Percentiles rank a stretch among this genome's conserved stretches.
phyloP scores from a whole-genome alignment of 176 grass and related monocot species.

The Triticum monococcum region DNA sequence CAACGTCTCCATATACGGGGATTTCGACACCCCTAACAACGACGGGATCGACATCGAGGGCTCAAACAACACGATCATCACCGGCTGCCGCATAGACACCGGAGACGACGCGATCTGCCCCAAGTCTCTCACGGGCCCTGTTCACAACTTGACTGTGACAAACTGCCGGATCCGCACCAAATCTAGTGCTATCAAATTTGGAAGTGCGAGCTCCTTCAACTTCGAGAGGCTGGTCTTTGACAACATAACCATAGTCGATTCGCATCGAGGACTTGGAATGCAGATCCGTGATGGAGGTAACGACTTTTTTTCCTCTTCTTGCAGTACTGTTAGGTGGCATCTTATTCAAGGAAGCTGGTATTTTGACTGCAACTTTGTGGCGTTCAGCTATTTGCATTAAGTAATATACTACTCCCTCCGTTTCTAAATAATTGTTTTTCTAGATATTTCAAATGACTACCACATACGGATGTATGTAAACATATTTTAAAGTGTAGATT shows the following conservation, averaged over 20 bases:
- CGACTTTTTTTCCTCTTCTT: neutral
- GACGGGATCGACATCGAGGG: conserved; percentile 85
- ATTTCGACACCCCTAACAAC: conserved; percentile 79
- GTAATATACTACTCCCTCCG: too few relatives aligned
- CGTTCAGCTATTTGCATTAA: neutral
- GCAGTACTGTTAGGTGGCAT: neutral
- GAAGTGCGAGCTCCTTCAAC: conserved; percentile 55
- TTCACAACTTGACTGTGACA: conserved; percentile 62
- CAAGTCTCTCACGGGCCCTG: conserved; percentile 59
- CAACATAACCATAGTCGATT: conserved; percentile 78
- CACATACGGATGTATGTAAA: too few relatives aligned
- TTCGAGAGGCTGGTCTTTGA: conserved; percentile 57
- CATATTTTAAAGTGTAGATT: too few relatives aligned
- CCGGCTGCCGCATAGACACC: conserved; percentile 61
- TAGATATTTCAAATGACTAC: too few relatives aligned
- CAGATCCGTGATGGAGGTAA: conserved; percentile 96
- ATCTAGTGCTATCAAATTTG: conserved; percentile 85
- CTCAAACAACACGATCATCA: conserved; percentile 84
- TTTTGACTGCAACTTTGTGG: neutral
- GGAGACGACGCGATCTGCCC: conserved; percentile 82
- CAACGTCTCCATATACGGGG: conserved; percentile 75
- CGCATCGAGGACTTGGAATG: conserved; percentile 78
- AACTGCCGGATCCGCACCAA: conserved; percentile 89
- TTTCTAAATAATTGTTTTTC: too few relatives aligned
- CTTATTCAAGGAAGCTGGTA: neutral